Evolutionary conservation across 768 basidiomycete species (phyloP).

Genomic region (Tricholoma saponaceum): DNA sequence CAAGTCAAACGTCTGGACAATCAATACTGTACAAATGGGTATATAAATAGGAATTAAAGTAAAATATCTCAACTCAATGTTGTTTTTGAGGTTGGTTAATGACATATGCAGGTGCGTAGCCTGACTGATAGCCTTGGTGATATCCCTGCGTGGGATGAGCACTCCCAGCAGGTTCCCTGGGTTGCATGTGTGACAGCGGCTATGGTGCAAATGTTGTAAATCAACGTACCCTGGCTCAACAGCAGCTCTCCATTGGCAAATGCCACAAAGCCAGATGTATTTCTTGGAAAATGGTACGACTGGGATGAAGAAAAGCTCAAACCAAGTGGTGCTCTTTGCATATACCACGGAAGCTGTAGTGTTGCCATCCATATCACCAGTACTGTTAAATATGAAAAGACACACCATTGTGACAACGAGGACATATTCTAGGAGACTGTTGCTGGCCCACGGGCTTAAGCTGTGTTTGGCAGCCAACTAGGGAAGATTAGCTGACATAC

Average conservation of each 20-base stretch:
- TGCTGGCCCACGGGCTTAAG: constrained; percentile 52
- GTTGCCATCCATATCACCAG: background rate
- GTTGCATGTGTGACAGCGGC: background rate
- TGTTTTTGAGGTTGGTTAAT: constrained; percentile 18
- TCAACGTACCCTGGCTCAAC: constrained; percentile 45
- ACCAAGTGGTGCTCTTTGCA: constrained; percentile 67
- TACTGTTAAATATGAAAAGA: constrained; percentile 3
- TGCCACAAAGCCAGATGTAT: constrained; percentile 67
- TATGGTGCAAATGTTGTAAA: background rate
- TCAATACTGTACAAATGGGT: no score
- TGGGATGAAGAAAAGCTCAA: constrained; percentile 73
- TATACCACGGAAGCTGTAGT: constrained; percentile 53
- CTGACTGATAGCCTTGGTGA: constrained; percentile 28
- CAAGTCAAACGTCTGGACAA: no score
- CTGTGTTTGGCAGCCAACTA: constrained; percentile 66
- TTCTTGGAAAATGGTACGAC: constrained; percentile 60
- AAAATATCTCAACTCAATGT: background rate
- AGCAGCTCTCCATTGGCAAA: constrained; percentile 62
- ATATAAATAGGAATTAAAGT: background rate
- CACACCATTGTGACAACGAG: constrained; percentile 68
- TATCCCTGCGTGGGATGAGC: constrained; percentile 20
- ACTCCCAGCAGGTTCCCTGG: constrained; percentile 25
- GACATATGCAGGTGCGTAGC: constrained; percentile 39
- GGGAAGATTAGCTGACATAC: constrained; percentile 9
- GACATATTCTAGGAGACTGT: constrained; percentile 51